Evolutionary conservation across 441 rosid genomes (phyloP), one percentile per base, ranked within the genome.

Genomic region (Gossypium trilobum): DNA sequence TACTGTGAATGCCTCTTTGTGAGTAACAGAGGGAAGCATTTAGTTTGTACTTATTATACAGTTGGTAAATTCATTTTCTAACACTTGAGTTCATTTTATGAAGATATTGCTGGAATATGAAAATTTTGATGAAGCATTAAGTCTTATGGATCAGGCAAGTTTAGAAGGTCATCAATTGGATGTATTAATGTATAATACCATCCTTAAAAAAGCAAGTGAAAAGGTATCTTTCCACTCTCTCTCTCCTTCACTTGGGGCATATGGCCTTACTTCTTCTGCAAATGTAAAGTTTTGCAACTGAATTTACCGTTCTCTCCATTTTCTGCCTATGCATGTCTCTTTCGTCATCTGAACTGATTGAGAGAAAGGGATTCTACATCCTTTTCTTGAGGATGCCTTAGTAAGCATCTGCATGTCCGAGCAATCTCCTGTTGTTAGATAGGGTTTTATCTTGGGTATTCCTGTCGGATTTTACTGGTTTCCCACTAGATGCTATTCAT

Each of bases 41-140:
- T 55, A 25, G 42, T 42, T 56, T 10, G 20, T 17, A 46, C 25
- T 20, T 11, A 23, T 71, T 16, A 23, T 52, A 16, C 22, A 23
- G 13, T 22, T 20, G 72, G 48, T 72, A 59, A 33, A 52, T 42
- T 52, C 19, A 51, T 54, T 59, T 56, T 48, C 75, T 66, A 50
- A 67, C 44, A 25, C 42, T 36, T 76, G 71, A 42, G 67, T 63
- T 46, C 68, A 20, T 64, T 66, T 75, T 71, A 60, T 78, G 61
- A 33, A 91, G 98, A 73, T 86, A 75, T 48, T 81, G 83, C 64
- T 92, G 82, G 82, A 84, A 31, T 65, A 71, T 74, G 79, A 68
- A 64, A 77, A 85, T 54, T 82, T 87, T 25, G 85, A 84, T 74
- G 89, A 83, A 77, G 91, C 85, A 42, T 70, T 90, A 70, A 64